Evolutionary conservation across 169 alveolate genomes (phyloP).

Genomic region (Plasmodium cynomolgi): DNA sequence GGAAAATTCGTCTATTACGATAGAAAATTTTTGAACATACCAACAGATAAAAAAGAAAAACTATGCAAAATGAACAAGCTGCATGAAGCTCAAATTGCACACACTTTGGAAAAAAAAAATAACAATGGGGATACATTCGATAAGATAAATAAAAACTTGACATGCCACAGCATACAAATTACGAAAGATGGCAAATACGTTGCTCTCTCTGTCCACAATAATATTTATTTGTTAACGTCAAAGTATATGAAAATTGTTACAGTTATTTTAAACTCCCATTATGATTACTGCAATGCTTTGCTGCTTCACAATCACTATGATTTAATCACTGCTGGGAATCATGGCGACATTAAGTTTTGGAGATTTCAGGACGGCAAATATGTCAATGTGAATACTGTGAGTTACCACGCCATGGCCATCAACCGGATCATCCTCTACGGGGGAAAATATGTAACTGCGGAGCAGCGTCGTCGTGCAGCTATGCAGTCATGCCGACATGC

Average conservation of each 20-base stretch:
- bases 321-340: constrained; percentile 70
- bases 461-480: neutral
- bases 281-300: constrained; percentile 45
- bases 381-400: constrained; percentile 29
- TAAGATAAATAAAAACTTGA: constrained; percentile 43
- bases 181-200: constrained; percentile 66
- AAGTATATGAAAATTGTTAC: constrained; percentile 63
- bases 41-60: constrained; percentile 40
- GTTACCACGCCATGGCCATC: constrained; percentile 22
- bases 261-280: constrained; percentile 45
- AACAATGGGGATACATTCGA: constrained; percentile 13
- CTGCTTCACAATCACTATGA: constrained; percentile 45
- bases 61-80: constrained; percentile 24
- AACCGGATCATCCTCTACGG: constrained; percentile 55
- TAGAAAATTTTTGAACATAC: constrained; percentile 44
- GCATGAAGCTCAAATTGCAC: neutral
- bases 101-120: constrained; percentile 7
- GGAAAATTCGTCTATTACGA: constrained; percentile 59
- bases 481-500: too few relatives aligned
- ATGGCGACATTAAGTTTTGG: constrained; percentile 72
- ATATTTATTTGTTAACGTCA: constrained; percentile 42
- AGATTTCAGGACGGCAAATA: constrained; percentile 35
- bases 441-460: constrained; percentile 22
- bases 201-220: constrained; percentile 66
- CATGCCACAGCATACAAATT: constrained; percentile 49